These are phyloP conservation scores for Cyanodermella asteris DNA, from an alignment of 2,329 filamentous ascomycete genomes.

Conservation along the genomic window DNA sequence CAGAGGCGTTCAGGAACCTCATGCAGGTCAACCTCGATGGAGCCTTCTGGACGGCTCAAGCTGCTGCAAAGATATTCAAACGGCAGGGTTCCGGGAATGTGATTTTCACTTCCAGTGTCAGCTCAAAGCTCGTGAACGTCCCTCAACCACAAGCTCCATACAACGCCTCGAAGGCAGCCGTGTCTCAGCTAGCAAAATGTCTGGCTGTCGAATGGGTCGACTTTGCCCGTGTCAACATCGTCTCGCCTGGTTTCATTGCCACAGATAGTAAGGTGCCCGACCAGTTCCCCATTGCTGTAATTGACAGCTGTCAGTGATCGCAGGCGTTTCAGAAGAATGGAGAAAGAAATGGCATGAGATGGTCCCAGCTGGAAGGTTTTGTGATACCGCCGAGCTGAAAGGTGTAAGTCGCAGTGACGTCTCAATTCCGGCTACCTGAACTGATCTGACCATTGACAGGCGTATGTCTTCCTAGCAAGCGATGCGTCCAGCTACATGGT, in stretches of 20 bases:
- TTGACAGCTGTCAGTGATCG: too few relatives aligned
- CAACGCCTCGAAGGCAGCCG: conserved; percentile 52
- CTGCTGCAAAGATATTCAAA: conserved; percentile 48
- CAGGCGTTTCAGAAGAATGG: too few relatives aligned
- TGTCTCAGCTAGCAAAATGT: too few relatives aligned
- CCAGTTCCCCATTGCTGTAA: too few relatives aligned
- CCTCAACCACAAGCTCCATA: conserved; percentile 55
- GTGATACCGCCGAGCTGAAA: too few relatives aligned
- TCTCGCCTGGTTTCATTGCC: conserved; percentile 56
- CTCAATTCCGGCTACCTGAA: too few relatives aligned
- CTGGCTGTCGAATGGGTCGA: conserved; percentile 57
- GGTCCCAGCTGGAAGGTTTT: too few relatives aligned
- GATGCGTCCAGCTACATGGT: conserved; percentile 71
- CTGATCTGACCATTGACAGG: too few relatives aligned
- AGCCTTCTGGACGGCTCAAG: conserved; percentile 55
- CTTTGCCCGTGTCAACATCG: conserved; percentile 49
- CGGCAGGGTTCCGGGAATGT: conserved; percentile 48
- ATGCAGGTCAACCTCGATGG: conserved; percentile 53
- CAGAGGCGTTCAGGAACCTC: conserved; percentile 48
- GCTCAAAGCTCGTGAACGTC: conserved; percentile 54
- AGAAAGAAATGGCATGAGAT: too few relatives aligned
- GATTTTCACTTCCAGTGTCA: conserved; percentile 60
- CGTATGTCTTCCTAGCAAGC: conserved; percentile 59
- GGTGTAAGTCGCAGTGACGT: too few relatives aligned
- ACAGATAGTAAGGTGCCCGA: too few relatives aligned